Evolutionary conservation across 1,284 basidiomycete species (phyloP), one percentile per base, ranked within the genome.

Genomic region (Ganoderma sp.): DNA sequence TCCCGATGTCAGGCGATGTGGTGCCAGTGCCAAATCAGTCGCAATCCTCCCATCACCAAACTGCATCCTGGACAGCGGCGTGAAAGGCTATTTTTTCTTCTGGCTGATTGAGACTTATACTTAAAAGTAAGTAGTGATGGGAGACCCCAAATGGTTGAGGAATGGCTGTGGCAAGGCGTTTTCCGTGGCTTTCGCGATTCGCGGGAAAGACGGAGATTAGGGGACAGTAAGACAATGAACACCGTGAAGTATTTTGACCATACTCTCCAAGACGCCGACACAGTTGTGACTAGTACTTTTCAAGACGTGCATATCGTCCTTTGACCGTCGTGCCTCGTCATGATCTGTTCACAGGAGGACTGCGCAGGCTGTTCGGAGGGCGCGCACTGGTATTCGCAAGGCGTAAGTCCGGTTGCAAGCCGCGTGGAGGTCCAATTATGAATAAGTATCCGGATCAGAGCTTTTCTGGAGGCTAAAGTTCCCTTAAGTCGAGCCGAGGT

Each of bases 391-490:
- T 32, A 56, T 4, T 54, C 37, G 28, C 45, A 48, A 48, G n/a
- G 17, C 45, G 45, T n/a, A 14, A 28, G 22, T 68, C 58, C 32
- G 15, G 56, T 39, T 41, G 32, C 42, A 45, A 43, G n/a, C 64
- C 45, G 34, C 25, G 34, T 62, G 22, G 3, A 60, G n/a, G 39
- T 5, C 56, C 19, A n/a, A 28, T 28, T 28, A 28, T 28, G 25
- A 28, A 39, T 39, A 56, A 19, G 39, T 15, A 57, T 28, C 9
- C 70, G 67, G 70, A 71, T 67, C 67, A 65, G 56, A 48, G 57
- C 67, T 65, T 65, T 69, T 67, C 66, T 65, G 66, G 70, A 66
- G 48, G 50, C 58, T 65, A 65, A 59, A 22, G 5, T 12, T 14
- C 45, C 42, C 41, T 28, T 57, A 59, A 48, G 12, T 28, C 7